These are phyloP conservation scores for Harrya chromipes DNA, from an alignment of 768 basidiomycete species.

Conservation along the genomic window DNA sequence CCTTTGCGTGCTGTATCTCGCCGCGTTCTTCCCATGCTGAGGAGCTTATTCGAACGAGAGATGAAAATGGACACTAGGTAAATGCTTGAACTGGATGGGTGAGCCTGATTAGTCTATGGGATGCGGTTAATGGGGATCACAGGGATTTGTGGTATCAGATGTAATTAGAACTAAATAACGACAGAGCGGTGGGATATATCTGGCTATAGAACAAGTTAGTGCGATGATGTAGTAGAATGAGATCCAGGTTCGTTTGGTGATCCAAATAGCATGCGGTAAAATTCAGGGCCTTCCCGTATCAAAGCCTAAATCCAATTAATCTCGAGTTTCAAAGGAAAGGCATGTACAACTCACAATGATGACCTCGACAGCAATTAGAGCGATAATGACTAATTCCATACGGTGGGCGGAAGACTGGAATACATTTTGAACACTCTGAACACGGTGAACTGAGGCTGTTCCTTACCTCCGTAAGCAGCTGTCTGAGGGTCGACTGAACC, in stretches of 20 bases:
- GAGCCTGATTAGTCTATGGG: background rate
- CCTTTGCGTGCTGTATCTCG: constrained; percentile 23
- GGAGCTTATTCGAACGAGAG: constrained; percentile 15
- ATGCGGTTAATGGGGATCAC: background rate
- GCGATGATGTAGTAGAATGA: background rate
- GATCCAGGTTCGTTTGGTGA: constrained; percentile 7
- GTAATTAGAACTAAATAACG: constrained; percentile 5
- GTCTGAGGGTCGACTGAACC: constrained; percentile 85
- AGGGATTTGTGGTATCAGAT: constrained; percentile 1
- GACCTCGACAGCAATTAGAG: constrained; percentile 93
- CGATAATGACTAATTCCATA: constrained; percentile 95
- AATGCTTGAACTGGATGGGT: background rate
- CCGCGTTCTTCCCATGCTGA: constrained; percentile 13
- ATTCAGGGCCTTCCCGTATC: constrained; percentile 75
- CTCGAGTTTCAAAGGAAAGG: background rate
- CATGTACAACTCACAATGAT: constrained; percentile 59
- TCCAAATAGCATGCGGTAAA: constrained; percentile 53
- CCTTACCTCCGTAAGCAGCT: constrained; percentile 76
- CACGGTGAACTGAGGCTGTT: background rate
- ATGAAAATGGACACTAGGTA: background rate
- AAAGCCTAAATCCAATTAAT: constrained; percentile 47
- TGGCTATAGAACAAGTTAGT: background rate
- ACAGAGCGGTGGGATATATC: constrained; percentile 5
- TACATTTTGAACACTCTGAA: background rate
- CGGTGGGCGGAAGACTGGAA: constrained; percentile 81